phyloP scores from a whole-genome alignment of 2,329 filamentous ascomycete genomes.

The Clonostachys rhizophaga region DNA sequence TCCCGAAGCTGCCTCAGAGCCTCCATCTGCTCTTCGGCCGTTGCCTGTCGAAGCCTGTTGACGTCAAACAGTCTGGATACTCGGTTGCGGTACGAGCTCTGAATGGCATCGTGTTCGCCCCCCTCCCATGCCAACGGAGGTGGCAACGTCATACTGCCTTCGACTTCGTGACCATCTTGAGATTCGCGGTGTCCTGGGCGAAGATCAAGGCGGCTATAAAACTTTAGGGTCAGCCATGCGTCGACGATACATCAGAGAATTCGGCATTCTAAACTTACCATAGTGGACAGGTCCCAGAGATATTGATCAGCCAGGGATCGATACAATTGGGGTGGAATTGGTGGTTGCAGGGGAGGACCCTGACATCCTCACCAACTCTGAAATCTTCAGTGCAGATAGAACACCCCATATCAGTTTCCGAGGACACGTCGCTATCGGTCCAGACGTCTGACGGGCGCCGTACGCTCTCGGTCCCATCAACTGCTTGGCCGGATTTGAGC shows the following conservation, averaged over 20 bases:
- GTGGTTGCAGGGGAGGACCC: slow-evolving; percentile 63
- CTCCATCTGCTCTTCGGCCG: slow-evolving; percentile 58
- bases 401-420: slow-evolving; percentile 41
- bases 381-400: slow-evolving; percentile 71
- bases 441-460: neutral
- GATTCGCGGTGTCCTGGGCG: slow-evolving; percentile 28
- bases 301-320: slow-evolving; percentile 66
- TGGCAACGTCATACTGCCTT: slow-evolving; percentile 19
- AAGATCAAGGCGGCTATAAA: slow-evolving; percentile 47
- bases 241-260: too few relatives aligned
- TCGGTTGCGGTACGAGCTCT: slow-evolving; percentile 31
- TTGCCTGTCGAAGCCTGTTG: slow-evolving; percentile 51
- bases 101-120: slow-evolving; percentile 23
- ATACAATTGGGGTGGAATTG: slow-evolving; percentile 65
- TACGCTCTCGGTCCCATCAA: neutral
- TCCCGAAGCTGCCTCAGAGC: slow-evolving; percentile 42
- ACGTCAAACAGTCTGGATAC: slow-evolving; percentile 51
- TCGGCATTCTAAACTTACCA: slow-evolving; percentile 44
- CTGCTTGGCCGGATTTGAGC: neutral
- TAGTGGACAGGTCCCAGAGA: slow-evolving; percentile 64
- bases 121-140: slow-evolving; percentile 35
- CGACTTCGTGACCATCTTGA: slow-evolving; percentile 6
- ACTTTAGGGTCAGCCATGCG: too few relatives aligned
- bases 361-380: slow-evolving; percentile 59
- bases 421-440: neutral